Evolutionary conservation across 2,329 filamentous ascomycete genomes (phyloP), one percentile per base, ranked within the genome.

Genomic region (Parastagonospora avenae): DNA sequence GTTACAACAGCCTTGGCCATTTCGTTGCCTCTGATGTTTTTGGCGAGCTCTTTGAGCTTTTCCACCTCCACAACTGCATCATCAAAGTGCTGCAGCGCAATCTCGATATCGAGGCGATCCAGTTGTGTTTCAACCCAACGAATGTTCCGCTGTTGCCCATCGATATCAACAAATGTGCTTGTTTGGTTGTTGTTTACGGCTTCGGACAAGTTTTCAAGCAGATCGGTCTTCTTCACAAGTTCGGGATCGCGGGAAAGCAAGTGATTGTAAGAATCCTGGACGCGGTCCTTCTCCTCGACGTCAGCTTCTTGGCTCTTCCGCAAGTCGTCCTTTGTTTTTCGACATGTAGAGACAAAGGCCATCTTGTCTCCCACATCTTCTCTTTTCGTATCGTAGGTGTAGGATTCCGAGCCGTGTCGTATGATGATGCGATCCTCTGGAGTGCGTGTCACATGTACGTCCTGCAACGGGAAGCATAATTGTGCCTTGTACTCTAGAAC

Each of bases 101-200:
- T 92, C 64, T 96, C 89, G 63, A 97, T 97, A 67, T 99, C 94
- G 5, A 99, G 84, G 67, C 96, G 91, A 68, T 99, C 94, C 73
- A 99, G 90, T 75, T 97, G 91, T 45, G 87, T 86, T 72, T 99
- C 94, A 0, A 99, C 91, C 91, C 91, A 97, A 46, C 93, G 89
- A 40, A 99, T 82, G 70, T 94, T 97, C 70, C 97, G 91, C 73
- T 97, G 92, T 66, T 96, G 96, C 42, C 94, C 94, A 66, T 97
- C 94, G 11, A 96, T 91, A 64, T 99, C 94, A 60, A 99, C 92
- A 48, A 96, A 84, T 77, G 96, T 89, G 54, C 80, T 84, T 14
- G 78, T 77, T 33, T 79, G 78, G 71, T 95, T 90, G 68, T 91
- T 91, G 63, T 89, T 86, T 55, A 87, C 85, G 1, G 68, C 73